Evolutionary conservation across 768 basidiomycete species (phyloP), one percentile per base, ranked within the genome.

Genomic region (Floccularia luteovirens): DNA sequence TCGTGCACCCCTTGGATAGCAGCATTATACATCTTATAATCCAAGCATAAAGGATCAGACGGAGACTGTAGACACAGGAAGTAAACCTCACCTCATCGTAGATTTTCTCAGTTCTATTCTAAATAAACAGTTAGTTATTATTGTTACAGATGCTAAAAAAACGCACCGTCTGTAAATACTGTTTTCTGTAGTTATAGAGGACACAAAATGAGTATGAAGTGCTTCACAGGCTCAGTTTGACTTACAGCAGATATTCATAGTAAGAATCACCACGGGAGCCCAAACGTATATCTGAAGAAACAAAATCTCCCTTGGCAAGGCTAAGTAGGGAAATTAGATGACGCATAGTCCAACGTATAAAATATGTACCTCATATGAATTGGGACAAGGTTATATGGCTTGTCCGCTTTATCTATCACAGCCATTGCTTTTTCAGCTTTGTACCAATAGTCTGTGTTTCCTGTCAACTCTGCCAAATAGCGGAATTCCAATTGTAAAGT

Each of bases 251-350:
- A 48, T 85, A 83, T 52, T 87, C 87, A 52, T 88, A 90, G 59
- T 82, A 89, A 2, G 82, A 84, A 55, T 90, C 87, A 31, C 80
- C 87, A 19, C 85, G 66, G 17, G 82, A 84, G 11, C 86, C 86
- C 11, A 90, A 69, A 5, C 87, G 75, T 43, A 90, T 82, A 17
- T 81, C 70, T 10, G 77, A 70, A 14, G 66, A 53, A 24, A 69
- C 21, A 25, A 56, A 59, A 2, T 36, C 40, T 11, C 55, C 58
- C 19, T 44, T 41, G 24, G 46, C 39, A 5, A 43, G 41, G 34
- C 57, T 60, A 8, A 22, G 17, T 17, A 14, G 19, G 20, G 10
- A 21, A n/a, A 28, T 42, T 20, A 48, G 24, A 25, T 19, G 8
- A 35, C 19, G 10, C 11, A 10, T 6, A 38, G 22, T 8, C 20